Conservation (phyloP, 768 basidiomycete genomes). For the Sarcodon sp. region DNA sequence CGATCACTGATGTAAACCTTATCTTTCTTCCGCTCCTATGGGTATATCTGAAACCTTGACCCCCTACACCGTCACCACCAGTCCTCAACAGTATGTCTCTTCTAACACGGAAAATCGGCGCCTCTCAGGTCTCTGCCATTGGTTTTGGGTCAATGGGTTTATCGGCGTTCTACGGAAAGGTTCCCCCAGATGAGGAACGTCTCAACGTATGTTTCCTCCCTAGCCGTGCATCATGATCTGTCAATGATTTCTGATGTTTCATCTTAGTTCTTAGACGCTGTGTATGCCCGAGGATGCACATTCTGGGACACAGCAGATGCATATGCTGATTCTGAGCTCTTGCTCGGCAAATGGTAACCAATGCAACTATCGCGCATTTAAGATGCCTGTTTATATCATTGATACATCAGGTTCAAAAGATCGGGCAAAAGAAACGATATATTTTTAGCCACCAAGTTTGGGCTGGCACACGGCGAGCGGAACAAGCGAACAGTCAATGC, state of each 20-base stretch:
- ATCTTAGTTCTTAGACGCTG: constrained; percentile 20
- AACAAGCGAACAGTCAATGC: constrained; percentile 9
- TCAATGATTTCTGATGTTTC: background rate
- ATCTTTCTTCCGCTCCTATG: too few relatives aligned
- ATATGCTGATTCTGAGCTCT: constrained; percentile 29
- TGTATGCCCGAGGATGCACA: constrained; percentile 26
- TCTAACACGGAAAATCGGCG: too few relatives aligned
- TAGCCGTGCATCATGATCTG: constrained; percentile 11
- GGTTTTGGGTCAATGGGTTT: constrained; percentile 55
- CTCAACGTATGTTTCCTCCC: constrained; percentile 30
- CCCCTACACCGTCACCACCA: too few relatives aligned
- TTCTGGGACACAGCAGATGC: constrained; percentile 35
- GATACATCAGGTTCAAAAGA: constrained; percentile 31
- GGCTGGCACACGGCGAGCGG: constrained; percentile 5
- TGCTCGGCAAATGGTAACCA: constrained; percentile 30
- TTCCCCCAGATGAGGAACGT: constrained; percentile 39
- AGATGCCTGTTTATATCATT: too few relatives aligned
- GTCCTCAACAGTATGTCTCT: too few relatives aligned
- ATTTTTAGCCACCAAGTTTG: constrained; percentile 28
- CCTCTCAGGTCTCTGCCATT: constrained; percentile 17
- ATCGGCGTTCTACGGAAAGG: constrained; percentile 32
- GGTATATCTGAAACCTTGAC: too few relatives aligned
- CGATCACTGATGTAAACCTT: too few relatives aligned
- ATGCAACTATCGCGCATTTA: too few relatives aligned
- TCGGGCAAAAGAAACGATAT: constrained; percentile 40